A percentile compares a stretch with the other conserved stretches of the same genome.
phyloP scores from a whole-genome alignment of 31 red algal species.

The Asparagopsis taxiformis region DNA sequence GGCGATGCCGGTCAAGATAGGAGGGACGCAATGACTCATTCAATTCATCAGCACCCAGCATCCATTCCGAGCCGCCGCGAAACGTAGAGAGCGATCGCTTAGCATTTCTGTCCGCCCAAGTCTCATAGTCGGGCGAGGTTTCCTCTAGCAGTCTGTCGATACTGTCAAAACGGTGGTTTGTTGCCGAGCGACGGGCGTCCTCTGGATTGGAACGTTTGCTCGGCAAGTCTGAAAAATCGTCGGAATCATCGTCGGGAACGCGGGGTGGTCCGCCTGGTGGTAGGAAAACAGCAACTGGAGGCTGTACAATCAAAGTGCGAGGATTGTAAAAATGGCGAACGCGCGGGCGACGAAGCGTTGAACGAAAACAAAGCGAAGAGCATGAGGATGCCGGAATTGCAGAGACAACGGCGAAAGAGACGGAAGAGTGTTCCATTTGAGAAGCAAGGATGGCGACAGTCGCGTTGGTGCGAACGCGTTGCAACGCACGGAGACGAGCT shows the following conservation, averaged over 20 bases:
- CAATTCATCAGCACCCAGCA: conserved; percentile 67
- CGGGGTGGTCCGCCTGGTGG: conserved; percentile 31
- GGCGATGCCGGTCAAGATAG: conserved; percentile 62
- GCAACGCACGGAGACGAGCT: no score
- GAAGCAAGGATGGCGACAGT: no score
- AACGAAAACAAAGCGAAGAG: neutral
- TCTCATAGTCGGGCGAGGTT: conserved; percentile 47
- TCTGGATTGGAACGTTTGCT: neutral
- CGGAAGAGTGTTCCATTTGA: no score
- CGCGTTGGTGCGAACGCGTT: no score
- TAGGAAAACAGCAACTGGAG: conserved; percentile 23
- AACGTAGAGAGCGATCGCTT: conserved; percentile 39
- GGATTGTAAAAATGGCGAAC: neutral
- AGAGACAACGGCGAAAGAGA: no score
- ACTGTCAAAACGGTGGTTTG: conserved; percentile 10
- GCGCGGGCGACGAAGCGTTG: conserved; percentile 19
- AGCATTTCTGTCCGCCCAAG: conserved; percentile 49
- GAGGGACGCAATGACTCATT: conserved; percentile 64
- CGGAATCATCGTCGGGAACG: conserved; percentile 29
- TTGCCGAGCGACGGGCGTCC: neutral
- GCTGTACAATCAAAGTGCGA: neutral
- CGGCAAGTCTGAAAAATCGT: neutral
- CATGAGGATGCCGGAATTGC: no score
- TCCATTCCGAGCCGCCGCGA: conserved; percentile 24
- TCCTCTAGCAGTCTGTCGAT: conserved; percentile 50